These are phyloP conservation scores for Tetramitus jugosus DNA, from an alignment of 208 protist species.

Conservation along the genomic window DNA sequence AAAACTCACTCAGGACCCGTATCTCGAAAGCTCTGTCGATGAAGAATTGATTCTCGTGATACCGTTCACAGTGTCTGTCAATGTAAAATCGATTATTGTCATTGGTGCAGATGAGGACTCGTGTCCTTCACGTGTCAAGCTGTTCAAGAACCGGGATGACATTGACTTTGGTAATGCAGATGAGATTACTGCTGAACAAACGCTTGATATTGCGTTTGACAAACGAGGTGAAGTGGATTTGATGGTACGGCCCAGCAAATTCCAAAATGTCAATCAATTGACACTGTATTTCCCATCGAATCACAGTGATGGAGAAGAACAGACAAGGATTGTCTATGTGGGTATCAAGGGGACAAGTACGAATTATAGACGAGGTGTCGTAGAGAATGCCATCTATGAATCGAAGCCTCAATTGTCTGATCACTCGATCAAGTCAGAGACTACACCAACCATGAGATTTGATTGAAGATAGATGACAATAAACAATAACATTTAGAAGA, in stretches of 20 bases:
- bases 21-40: conserved; percentile 1
- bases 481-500: too few species aligned
- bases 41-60: neutral
- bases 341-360: neutral
- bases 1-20: neutral
- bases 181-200: conserved; percentile 7
- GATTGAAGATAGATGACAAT: too few species aligned
- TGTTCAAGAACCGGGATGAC: neutral
- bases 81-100: neutral
- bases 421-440: neutral
- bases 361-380: neutral
- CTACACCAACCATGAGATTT: too few species aligned
- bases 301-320: neutral
- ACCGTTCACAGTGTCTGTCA: conserved; percentile 10
- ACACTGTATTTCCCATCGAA: conserved; percentile 8
- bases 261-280: neutral
- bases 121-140: neutral
- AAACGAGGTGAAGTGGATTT: neutral
- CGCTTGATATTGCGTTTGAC: neutral
- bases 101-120: neutral
- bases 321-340: conserved; percentile 10
- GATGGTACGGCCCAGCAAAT: neutral
- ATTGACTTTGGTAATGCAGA: neutral
- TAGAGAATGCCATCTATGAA: conserved; percentile 10
- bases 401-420: neutral